Evolutionary conservation across 2,329 filamentous ascomycete genomes (phyloP), one percentile per base, ranked within the genome.

Genomic region (Cadophora sp.): DNA sequence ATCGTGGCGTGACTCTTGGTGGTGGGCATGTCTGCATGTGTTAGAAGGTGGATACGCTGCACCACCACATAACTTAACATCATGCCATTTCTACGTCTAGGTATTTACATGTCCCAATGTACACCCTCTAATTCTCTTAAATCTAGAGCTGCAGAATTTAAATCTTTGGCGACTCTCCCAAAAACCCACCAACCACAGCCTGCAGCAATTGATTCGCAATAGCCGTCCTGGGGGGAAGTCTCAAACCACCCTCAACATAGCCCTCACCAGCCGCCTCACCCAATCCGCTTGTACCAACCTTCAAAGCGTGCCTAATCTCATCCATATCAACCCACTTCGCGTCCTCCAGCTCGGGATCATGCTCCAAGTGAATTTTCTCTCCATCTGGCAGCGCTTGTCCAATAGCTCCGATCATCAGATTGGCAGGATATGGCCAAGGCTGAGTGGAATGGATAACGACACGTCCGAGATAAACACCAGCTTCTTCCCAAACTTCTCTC

Each of bases 191-290:
- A 0, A 90, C 86, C 16, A 97, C 93, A 0, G 94, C 93, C 62
- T 83, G 85, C 73, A 99, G 89, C 76, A 98, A 80, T 77, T 94
- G 91, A 79, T 98, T 92, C 18, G 96, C 96, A 84, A 99, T 98
- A 1, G 96, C 95, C 43, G 94, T 97, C 66, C 84, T 82, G 1
- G 94, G 93, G 55, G 96, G 96, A 76, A 99, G 79, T 65, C 93
- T 87, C 81, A 99, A 79, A 3, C 84, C 87, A 0, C 93, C 94
- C 77, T 94, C 88, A 76, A 89, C 90, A 76, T 94, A 94, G 13
- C 85, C 90, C 48, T 85, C 81, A 0, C 87, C 86, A 1, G 90
- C 81, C 1, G 82, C 77, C 50, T 91, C 90, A 16, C 88, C 91
- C 66, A 97, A 76, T 1, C 85, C 85, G 77, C 88, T 90, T 0